phyloP scores from a whole-genome alignment of 164 flowering plant species.

The Sextonia rubra region DNA sequence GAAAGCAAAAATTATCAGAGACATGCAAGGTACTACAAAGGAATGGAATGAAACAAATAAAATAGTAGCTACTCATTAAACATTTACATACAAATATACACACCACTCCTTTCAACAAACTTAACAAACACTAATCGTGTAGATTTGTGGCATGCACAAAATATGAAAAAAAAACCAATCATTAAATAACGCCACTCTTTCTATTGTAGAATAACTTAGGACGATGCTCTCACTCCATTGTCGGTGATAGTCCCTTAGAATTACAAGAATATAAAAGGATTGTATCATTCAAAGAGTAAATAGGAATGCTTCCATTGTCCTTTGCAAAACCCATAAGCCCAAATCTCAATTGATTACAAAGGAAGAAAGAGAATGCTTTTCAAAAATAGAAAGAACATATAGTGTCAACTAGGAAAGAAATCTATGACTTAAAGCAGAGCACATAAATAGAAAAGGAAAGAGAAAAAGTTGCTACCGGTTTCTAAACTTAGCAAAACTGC shows the following conservation, averaged over 20 bases:
- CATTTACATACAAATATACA: too few relatives aligned
- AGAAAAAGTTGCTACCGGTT: too few relatives aligned
- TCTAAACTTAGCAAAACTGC: slow-evolving; percentile 50
- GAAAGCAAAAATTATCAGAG: too few relatives aligned
- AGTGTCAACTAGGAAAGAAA: background rate
- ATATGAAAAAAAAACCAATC: background rate
- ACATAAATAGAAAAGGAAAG: background rate
- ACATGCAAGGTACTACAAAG: too few relatives aligned
- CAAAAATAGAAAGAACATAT: background rate
- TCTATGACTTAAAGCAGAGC: background rate
- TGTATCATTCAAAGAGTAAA: slow-evolving; percentile 77
- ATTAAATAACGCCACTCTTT: background rate
- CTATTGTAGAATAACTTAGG: background rate
- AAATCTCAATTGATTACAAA: background rate
- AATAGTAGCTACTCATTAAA: too few relatives aligned
- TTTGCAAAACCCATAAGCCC: slow-evolving; percentile 39
- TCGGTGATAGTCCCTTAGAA: slow-evolving; percentile 25
- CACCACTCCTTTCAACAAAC: too few relatives aligned
- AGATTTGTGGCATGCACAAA: too few relatives aligned
- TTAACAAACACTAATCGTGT: too few relatives aligned
- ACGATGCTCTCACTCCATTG: slow-evolving; percentile 19
- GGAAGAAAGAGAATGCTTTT: background rate
- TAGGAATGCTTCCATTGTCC: slow-evolving; percentile 86
- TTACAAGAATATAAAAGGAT: slow-evolving; percentile 54
- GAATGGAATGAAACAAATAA: too few relatives aligned